Base-by-base conservation (phyloP, 73 alveolate species). In the Diophrys sp. region DNA sequence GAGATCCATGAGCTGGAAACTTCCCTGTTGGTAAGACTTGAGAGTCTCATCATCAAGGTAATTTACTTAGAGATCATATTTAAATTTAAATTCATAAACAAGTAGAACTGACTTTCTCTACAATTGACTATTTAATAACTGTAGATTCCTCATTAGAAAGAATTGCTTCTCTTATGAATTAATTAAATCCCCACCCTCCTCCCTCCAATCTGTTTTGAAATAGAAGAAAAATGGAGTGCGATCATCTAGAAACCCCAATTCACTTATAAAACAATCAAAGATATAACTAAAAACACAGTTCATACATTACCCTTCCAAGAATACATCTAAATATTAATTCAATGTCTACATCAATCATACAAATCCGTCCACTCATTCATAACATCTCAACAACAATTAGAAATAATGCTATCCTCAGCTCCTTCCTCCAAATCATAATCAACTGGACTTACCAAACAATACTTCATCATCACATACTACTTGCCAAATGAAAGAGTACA, bases 281-380 rank as follows among this genome's bases (percentile, higher is more conserved):
- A 91, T 2, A 79, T 92, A 18, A 82, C 97, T 1, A 71, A 81
- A 29, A 92, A 92, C 74, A 75, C 97, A 1, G 91, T 89, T 29
- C 44, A 68, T 53, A 83, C 85, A 27, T 85, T 81, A 74, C 85
- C 87, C 28, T 92, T 80, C 54, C 70, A 80, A 8, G 79, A 77
- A 26, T 92, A 89, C 72, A 67, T 87, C 28, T 73, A 87, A 74
- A 90, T 90, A 95, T 74, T 92, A 53, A 69, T 89, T 0, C 23
- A 70, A 23, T 94, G 94, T 54, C 66, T 91, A 23, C 75, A 77
- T 33, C 55, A 74, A 54, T 18, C 71, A 18, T 71, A 80, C 28
- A 94, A 89, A 11, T 29, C 82, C 0, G 94, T 91, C 11, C 79
- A 77, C 62, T 79, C 84, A 2, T 95, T 89, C 73, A 57, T 91